Base-by-base conservation (phyloP, 805 yeast species). In the Saccharomycopsis fermentans region DNA sequence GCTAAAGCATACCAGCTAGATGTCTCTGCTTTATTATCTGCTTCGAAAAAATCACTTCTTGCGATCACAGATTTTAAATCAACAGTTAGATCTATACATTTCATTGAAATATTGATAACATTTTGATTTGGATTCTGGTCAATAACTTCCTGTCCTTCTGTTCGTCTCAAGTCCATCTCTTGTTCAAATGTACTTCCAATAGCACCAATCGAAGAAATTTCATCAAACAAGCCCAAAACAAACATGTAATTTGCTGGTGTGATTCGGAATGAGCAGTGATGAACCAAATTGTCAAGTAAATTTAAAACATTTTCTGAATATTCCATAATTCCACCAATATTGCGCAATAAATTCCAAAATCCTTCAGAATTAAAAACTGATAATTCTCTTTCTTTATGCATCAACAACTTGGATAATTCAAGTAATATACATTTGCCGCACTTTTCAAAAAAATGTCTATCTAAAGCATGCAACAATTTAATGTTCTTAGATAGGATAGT, bases 131-230 rank as follows among this genome's bases (percentile, higher is more conserved):
- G 83, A 64, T 76, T 77, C 5, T 39, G 43, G 6, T 24, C 57
- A 27, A 56, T 50, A 8, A 43, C 19, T 17, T 52, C 58, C 62
- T 75, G 69, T 59, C 62, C 64, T n/a, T 39, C 73, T 27, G 72
- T 71, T 12, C 72, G 67, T 50, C 77, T 66, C 21, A 70, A 69
- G 43, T 79, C 85, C 58, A 74, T 74, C 58, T 82, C 86, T 62
- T 82, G 85, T 68, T 87, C 94, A 80, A 82, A 82, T 66, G 82
- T 87, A 3, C 88, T 83, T 6, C 90, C 92, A 56, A 84, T 74
- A 0, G 94, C 90, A 8, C 95, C 95, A 53, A 85, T 81, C 1
- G 92, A 86, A 0, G 94, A 86, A 17, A 87, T 78, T 63, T 87
- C 95, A 69, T 87, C 96, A 35, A 87, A 69, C 9, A 87, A 70